A percentile compares a stretch with the other conserved stretches of the same genome.
Evolutionary conservation across 2,329 filamentous ascomycete genomes (phyloP).

Genomic region (Penicillium occitanis): DNA sequence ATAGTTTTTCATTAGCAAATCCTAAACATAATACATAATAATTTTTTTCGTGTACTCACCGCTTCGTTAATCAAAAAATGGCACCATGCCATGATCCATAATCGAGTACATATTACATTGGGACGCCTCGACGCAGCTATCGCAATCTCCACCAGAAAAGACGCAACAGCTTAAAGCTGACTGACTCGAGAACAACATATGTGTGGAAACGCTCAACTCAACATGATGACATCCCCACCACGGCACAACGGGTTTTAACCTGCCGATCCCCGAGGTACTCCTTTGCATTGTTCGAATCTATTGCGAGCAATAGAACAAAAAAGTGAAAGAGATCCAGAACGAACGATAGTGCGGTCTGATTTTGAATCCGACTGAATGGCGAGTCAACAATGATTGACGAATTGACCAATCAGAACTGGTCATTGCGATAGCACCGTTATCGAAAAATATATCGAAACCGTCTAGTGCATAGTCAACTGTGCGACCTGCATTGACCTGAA

Average conservation of each 20-base stretch:
- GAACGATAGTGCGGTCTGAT: background rate
- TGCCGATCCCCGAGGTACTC: background rate
- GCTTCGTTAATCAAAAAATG: background rate
- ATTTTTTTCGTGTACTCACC: background rate
- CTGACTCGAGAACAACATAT: too few species aligned
- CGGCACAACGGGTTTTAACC: slow-evolving; percentile 2
- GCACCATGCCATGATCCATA: background rate
- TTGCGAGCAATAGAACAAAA: background rate
- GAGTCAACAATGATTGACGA: background rate
- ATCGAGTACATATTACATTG: background rate
- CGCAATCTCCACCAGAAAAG: background rate
- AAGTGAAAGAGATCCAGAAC: background rate
- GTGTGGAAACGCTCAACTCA: background rate
- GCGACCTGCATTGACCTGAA: background rate
- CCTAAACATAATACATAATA: background rate
- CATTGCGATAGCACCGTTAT: background rate
- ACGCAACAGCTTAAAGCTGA: background rate
- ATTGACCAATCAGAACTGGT: background rate
- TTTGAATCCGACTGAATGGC: background rate
- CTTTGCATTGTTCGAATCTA: background rate
- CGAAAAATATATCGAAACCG: background rate
- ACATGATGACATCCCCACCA: background rate
- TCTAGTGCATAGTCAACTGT: background rate
- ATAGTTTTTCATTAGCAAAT: background rate
- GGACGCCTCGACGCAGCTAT: background rate